Base-by-base conservation (phyloP, 805 yeast genomes). In the Candida verbasci region DNA sequence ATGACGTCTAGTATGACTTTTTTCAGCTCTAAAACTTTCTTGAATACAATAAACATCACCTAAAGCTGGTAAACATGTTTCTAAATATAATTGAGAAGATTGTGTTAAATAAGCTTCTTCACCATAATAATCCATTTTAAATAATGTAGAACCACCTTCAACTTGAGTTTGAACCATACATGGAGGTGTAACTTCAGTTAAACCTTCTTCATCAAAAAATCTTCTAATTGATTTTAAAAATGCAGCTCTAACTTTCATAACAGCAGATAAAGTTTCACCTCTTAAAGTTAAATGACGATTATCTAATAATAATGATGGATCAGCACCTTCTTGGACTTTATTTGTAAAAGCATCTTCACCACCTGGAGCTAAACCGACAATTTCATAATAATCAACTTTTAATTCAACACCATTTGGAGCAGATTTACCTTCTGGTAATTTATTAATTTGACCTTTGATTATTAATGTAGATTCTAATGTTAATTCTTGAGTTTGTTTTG, bases 131-230 rank as follows among this genome's bases (percentile, higher is more conserved):
- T 86, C 84, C 70, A 93, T 71, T 54, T 82, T 80, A 74, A 93
- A 93, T 56, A 93, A 72, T 12, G 98, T 93, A 26, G 97, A 85
- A 37, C 99, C 99, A 60, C 99, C 98, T 70, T 93, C 99, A 42
- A 93, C 99, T 72, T 93, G 97, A 26, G 96, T 89, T 70, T 93
- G 98, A 39, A 93, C 99, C 97, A 93, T 93, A 68, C 97, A 89
- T 55, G 99, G 99, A 31, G 98, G 97, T 26, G 97, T 93, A 42
- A 94, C 96, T 72, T 93, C 99, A 22, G 78, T 67, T 35, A 89
- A 55, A 23, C 77, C 74, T 66, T 82, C 86, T 54, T 86, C 93
- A 17, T 59, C 69, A 58, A 75, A 91, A 41, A 83, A 83, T 48
- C 78, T 73, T 68, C 99, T 80, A 49, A 93, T 63, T 26, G 93